Evolutionary conservation across 805 yeast genomes (phyloP).

Genomic region (Pichia insulana): DNA sequence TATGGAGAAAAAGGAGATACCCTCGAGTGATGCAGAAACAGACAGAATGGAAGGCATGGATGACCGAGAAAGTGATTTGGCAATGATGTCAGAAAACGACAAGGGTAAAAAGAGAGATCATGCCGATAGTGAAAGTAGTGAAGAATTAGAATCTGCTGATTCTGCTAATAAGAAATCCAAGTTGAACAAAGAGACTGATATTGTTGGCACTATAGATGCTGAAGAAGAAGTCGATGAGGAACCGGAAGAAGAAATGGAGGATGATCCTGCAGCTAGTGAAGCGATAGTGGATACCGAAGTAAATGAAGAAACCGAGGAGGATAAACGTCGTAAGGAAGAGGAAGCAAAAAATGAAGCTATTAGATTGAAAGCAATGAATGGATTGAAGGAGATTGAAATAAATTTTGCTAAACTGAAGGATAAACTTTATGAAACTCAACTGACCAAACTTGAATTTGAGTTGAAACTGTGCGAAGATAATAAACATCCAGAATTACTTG

Average conservation of each 20-base stretch:
- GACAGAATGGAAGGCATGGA: constrained; percentile 66
- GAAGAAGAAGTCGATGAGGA: constrained; percentile 15
- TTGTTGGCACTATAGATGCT: constrained; percentile 17
- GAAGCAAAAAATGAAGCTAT: constrained; percentile 28
- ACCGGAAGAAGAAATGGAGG: constrained; percentile 17
- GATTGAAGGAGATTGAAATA: constrained; percentile 71
- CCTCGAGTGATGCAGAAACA: constrained; percentile 81
- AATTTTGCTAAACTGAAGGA: constrained; percentile 85
- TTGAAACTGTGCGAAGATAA: constrained; percentile 81
- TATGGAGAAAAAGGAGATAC: constrained; percentile 2
- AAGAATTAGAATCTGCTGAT: neutral
- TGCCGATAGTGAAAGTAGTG: neutral
- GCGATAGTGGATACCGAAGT: constrained; percentile 20
- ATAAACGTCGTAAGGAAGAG: constrained; percentile 20
- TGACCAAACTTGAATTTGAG: constrained; percentile 70
- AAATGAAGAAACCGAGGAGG: constrained; percentile 10
- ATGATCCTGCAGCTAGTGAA: constrained; percentile 21
- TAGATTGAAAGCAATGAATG: constrained; percentile 58
- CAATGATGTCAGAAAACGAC: constrained; percentile 24
- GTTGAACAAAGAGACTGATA: constrained; percentile 23
- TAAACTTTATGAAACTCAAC: constrained; percentile 72
- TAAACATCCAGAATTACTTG: constrained; percentile 81
- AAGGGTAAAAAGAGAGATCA: constrained; percentile 1
- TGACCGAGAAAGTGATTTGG: constrained; percentile 43
- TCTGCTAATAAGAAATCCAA: constrained; percentile 5